These are phyloP conservation scores for Kazachstania viticola DNA, from an alignment of 805 yeast genomes.

Conservation along the genomic window DNA sequence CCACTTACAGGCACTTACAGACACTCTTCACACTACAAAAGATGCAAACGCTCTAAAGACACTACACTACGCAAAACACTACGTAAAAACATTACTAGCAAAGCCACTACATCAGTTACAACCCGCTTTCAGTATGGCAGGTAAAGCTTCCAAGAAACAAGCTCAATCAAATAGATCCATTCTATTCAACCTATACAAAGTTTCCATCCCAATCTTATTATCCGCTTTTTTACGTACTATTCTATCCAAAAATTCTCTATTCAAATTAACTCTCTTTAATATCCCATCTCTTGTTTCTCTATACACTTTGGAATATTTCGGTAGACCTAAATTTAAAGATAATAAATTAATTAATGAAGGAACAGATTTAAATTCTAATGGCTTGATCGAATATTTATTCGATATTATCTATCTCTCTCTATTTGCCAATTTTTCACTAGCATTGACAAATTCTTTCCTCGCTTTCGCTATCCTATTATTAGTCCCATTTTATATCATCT, in stretches of 20 bases:
- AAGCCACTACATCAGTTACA: too few species aligned
- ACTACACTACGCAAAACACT: too few species aligned
- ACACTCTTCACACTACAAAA: too few species aligned
- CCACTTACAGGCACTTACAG: too few species aligned
- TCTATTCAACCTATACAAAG: conserved; percentile 14
- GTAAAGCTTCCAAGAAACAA: conserved; percentile 43
- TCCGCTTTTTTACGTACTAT: conserved; percentile 30
- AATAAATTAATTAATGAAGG: conserved; percentile 33
- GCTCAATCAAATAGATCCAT: conserved; percentile 26
- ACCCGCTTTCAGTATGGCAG: conserved; percentile 40
- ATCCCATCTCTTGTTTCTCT: conserved; percentile 29
- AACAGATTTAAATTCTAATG: conserved; percentile 33
- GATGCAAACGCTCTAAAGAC: too few species aligned
- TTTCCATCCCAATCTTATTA: conserved; percentile 19
- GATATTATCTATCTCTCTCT: conserved; percentile 44
- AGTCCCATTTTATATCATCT: conserved; percentile 32
- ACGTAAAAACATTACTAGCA: too few species aligned
- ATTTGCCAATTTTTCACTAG: conserved; percentile 34
- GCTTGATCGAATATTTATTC: conserved; percentile 41
- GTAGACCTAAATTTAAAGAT: conserved; percentile 33
- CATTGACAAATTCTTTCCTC: conserved; percentile 34
- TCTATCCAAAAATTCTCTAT: conserved; percentile 13
- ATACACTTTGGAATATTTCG: conserved; percentile 36
- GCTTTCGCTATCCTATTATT: conserved; percentile 34
- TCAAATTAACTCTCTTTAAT: conserved; percentile 18